These are phyloP conservation scores for Ophiostoma fasciatum DNA, from an alignment of 2,329 filamentous ascomycete species.

Conservation along the genomic window DNA sequence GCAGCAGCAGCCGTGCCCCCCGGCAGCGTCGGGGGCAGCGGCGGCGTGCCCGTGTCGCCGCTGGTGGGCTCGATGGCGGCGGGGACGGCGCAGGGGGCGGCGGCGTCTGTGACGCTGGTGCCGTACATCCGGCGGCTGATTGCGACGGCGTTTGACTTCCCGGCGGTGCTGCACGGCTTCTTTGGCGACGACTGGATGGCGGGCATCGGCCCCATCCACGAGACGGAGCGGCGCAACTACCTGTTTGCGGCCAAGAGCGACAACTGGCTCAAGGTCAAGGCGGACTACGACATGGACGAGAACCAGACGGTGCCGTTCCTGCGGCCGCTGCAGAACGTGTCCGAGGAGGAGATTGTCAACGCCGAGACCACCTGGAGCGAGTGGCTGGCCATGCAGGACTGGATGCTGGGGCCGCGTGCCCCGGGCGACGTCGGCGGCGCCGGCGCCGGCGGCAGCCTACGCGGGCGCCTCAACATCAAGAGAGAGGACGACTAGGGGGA, in stretches of 20 bases:
- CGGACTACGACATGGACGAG: conserved; percentile 74
- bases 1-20: conserved; percentile 10
- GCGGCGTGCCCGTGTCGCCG: no score
- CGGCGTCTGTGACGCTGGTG: conserved; percentile 48
- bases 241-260: conserved; percentile 90
- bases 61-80: conserved; percentile 2
- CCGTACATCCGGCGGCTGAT: conserved; percentile 85
- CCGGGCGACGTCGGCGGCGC: conserved; percentile 27
- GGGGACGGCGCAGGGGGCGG: conserved; percentile 19
- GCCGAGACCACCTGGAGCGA: conserved; percentile 84
- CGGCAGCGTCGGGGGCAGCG: no score
- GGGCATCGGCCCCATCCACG: conserved; percentile 70
- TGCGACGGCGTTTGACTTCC: conserved; percentile 79
- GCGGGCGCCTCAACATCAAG: conserved; percentile 8
- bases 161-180: conserved; percentile 80
- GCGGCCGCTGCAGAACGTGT: conserved; percentile 61
- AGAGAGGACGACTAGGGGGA: conserved; percentile 7
- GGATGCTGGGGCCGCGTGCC: conserved; percentile 83
- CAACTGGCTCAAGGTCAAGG: conserved; percentile 78
- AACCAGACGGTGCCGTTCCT: conserved; percentile 80
- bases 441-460: conserved; percentile 2
- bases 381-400: conserved; percentile 95
- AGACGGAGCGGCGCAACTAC: conserved; percentile 85
- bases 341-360: conserved; percentile 63
- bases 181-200: conserved; percentile 86